Conservation (phyloP, 768 basidiomycete species). For the Boletus edulis region DNA sequence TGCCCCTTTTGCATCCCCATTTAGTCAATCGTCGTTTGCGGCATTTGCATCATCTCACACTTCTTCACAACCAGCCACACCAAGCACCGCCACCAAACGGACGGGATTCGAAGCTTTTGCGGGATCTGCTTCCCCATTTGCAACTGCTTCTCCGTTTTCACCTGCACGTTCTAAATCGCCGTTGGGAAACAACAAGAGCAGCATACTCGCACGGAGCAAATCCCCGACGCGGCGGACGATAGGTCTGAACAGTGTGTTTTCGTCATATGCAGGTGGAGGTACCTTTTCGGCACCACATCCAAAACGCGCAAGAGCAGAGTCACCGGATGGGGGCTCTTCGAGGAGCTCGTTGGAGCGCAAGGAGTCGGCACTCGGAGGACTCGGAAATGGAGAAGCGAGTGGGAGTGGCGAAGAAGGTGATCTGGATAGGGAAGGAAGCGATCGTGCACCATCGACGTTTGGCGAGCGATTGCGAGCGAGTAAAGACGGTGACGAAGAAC, state of each 20-base stretch:
- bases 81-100: slow-evolving; percentile 44
- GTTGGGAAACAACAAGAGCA: slow-evolving; percentile 26
- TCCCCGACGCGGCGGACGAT: slow-evolving; percentile 51
- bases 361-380: slow-evolving; percentile 20
- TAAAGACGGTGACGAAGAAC: slow-evolving; percentile 57
- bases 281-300: slow-evolving; percentile 38
- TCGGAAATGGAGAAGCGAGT: slow-evolving; percentile 38
- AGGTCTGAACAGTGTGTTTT: slow-evolving; percentile 53
- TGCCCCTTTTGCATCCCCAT: slow-evolving; percentile 21
- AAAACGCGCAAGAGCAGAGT: slow-evolving; percentile 55
- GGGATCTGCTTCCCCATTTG: slow-evolving; percentile 50
- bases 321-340: slow-evolving; percentile 43
- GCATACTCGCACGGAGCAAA: slow-evolving; percentile 40
- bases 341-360: slow-evolving; percentile 45
- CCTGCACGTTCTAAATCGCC: slow-evolving; percentile 53
- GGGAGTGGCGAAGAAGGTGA: slow-evolving; percentile 44
- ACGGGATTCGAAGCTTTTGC: slow-evolving; percentile 60
- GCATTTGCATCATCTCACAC: slow-evolving; percentile 17
- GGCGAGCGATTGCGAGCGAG: slow-evolving; percentile 65
- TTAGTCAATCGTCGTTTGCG: slow-evolving; percentile 22
- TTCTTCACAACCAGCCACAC: slow-evolving; percentile 16
- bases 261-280: slow-evolving; percentile 52
- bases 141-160: slow-evolving; percentile 33
- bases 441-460: slow-evolving; percentile 43
- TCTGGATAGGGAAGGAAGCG: slow-evolving; percentile 28